These are phyloP conservation scores for Chrysoporthe austroafricana DNA, from an alignment of 2,329 filamentous ascomycete species.

Conservation along the genomic window DNA sequence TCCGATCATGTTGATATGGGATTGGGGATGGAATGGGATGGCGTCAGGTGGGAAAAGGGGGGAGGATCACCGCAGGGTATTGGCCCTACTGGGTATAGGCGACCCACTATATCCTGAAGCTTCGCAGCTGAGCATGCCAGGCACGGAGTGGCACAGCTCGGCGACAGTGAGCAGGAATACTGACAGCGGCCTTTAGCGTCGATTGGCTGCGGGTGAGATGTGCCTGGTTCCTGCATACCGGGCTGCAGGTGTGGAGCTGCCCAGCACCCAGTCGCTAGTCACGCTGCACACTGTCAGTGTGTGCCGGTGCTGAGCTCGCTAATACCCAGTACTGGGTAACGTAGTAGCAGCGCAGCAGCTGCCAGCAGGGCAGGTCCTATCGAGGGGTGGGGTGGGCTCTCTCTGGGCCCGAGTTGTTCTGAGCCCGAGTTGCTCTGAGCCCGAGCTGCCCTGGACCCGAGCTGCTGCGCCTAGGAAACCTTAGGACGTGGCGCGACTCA, in stretches of 20 bases:
- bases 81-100: too few species aligned
- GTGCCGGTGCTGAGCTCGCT: too few species aligned
- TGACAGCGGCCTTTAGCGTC: background rate
- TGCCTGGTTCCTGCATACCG: constrained; percentile 26
- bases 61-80: background rate
- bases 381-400: too few species aligned
- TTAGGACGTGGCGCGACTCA: constrained; percentile 4
- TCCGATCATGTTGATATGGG: background rate
- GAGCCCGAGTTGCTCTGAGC: too few species aligned
- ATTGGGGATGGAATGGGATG: background rate
- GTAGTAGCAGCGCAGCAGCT: too few species aligned
- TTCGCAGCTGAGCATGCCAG: background rate
- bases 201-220: constrained; percentile 17
- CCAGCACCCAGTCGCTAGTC: too few species aligned
- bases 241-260: background rate
- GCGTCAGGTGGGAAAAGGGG: background rate
- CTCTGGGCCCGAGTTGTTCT: too few species aligned
- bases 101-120: too few species aligned
- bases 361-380: too few species aligned
- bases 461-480: background rate
- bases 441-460: too few species aligned
- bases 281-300: too few species aligned
- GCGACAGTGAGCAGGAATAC: background rate
- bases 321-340: too few species aligned
- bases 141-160: background rate